Evolutionary conservation across 257 asterid genomes (phyloP).

Genomic region (Sherardia arvensis): DNA sequence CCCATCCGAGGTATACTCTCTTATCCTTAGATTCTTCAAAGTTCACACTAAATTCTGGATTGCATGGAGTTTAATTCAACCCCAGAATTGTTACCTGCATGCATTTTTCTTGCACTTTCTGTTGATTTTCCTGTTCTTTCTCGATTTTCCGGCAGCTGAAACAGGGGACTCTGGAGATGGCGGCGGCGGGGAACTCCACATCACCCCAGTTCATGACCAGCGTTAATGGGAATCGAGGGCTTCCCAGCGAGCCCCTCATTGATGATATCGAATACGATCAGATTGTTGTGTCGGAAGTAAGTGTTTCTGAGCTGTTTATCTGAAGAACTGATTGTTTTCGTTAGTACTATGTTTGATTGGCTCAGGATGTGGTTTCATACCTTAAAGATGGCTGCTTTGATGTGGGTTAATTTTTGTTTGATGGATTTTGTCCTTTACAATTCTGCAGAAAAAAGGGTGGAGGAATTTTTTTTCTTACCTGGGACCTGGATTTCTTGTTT

Average conservation of each 20-base stretch:
- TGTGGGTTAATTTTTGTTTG: neutral
- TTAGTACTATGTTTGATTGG: neutral
- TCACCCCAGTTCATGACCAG: constrained; percentile 70
- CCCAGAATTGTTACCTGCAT: neutral
- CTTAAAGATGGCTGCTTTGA: neutral
- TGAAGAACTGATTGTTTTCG: neutral
- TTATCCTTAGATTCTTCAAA: neutral
- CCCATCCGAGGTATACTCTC: neutral
- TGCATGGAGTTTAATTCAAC: neutral
- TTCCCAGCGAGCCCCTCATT: constrained; percentile 50
- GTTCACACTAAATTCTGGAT: neutral
- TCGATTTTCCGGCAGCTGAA: neutral
- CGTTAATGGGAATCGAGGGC: constrained; percentile 31
- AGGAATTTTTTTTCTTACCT: constrained; percentile 74
- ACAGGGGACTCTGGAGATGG: constrained; percentile 30
- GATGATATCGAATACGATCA: constrained; percentile 78
- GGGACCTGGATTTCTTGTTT: constrained; percentile 98
- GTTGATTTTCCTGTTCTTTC: neutral
- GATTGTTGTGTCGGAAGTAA: constrained; percentile 81
- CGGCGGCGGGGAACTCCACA: constrained; percentile 29
- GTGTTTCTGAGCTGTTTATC: constrained; percentile 1
- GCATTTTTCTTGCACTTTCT: neutral
- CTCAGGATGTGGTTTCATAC: neutral
- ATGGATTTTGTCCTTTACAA: neutral
- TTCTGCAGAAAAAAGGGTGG: constrained; percentile 75